Conservation (phyloP, 1,139 yeast genomes). For the Nakaseomyces sp. region DNA sequence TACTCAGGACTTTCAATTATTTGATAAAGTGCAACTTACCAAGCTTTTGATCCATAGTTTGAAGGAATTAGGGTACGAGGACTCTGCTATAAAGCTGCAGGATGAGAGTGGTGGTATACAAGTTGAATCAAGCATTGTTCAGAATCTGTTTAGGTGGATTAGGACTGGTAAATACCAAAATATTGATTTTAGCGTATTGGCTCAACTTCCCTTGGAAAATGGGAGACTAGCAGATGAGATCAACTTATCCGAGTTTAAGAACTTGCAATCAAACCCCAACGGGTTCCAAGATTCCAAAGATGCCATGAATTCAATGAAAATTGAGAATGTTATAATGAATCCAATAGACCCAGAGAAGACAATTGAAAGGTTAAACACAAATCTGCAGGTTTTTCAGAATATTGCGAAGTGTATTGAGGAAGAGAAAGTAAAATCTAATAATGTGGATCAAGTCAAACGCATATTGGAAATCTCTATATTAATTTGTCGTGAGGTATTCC, state of each 20-base stretch:
- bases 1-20: constrained; percentile 8
- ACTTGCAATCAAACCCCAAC: background rate
- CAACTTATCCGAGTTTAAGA: constrained; percentile 8
- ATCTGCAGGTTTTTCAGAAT: background rate
- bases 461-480: constrained; percentile 30
- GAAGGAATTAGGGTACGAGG: constrained; percentile 40
- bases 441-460: constrained; percentile 18
- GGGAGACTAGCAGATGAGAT: background rate
- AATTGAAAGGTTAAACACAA: constrained; percentile 9
- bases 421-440: constrained; percentile 3
- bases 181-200: constrained; percentile 13
- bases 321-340: constrained; percentile 9
- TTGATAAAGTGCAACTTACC: constrained; percentile 37
- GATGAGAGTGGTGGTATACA: constrained; percentile 35
- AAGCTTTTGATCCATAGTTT: constrained; percentile 43
- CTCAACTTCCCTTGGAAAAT: constrained; percentile 20
- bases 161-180: constrained; percentile 4
- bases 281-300: constrained; percentile 9
- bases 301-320: constrained; percentile 17
- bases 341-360: constrained; percentile 4
- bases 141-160: constrained; percentile 31
- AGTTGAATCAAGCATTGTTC: constrained; percentile 37
- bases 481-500: constrained; percentile 33
- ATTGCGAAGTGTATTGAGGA: background rate
- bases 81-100: constrained; percentile 35